Conservation (phyloP, 768 basidiomycete species). For the Pleurotus ostreatus region DNA sequence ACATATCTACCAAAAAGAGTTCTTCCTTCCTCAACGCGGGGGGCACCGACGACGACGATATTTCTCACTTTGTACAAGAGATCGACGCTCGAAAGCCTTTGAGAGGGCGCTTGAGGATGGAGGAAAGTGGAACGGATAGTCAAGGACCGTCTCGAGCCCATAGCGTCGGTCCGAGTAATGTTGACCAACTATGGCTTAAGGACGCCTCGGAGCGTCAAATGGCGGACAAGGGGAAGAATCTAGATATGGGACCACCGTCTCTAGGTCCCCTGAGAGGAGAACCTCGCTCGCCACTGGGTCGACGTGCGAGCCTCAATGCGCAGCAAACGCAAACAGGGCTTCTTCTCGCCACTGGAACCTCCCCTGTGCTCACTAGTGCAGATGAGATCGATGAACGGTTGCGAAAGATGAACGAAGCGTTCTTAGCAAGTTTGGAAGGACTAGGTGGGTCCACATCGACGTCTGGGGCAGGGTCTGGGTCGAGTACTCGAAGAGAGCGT, state of each 20-base stretch:
- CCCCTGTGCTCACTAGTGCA: constrained; percentile 59
- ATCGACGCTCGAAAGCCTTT: constrained; percentile 71
- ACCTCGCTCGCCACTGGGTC: constrained; percentile 1
- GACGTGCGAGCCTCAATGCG: constrained; percentile 9
- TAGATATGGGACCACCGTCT: neutral
- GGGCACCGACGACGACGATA: constrained; percentile 66
- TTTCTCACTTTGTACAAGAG: constrained; percentile 74
- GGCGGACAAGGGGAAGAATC: neutral
- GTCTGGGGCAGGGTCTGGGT: constrained; percentile 12
- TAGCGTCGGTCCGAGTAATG: constrained; percentile 1
- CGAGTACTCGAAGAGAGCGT: neutral
- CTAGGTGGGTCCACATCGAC: constrained; percentile 33
- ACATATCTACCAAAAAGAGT: constrained; percentile 15
- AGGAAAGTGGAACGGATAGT: constrained; percentile 4
- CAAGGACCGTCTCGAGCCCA: constrained; percentile 7
- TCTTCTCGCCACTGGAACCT: constrained; percentile 26
- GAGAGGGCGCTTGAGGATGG: constrained; percentile 28
- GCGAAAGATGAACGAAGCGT: constrained; percentile 63
- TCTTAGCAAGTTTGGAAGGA: constrained; percentile 60
- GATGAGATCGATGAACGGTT: constrained; percentile 64
- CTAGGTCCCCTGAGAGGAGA: neutral
- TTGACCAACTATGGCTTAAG: neutral
- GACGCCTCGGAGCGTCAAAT: neutral
- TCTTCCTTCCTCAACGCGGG: constrained; percentile 43
- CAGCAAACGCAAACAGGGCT: constrained; percentile 1